Conservation (phyloP, 768 basidiomycete species). For the Suillus ampliporus region DNA sequence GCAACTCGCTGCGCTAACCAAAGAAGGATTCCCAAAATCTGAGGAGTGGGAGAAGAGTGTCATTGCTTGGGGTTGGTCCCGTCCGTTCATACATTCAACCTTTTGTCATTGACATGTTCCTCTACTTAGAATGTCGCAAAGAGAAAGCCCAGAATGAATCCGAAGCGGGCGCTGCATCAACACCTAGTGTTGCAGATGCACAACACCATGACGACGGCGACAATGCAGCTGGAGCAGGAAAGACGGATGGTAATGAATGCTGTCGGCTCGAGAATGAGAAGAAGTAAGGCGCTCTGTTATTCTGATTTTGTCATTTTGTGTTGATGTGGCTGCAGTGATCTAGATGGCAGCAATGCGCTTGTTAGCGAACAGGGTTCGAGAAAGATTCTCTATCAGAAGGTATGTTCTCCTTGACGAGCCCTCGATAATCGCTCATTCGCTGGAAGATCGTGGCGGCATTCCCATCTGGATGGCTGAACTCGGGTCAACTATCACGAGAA, state of each 20-base stretch:
- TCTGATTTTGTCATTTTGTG: too few relatives aligned
- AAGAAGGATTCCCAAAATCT: constrained; percentile 69
- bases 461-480: constrained; percentile 85
- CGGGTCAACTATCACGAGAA: constrained; percentile 86
- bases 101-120: neutral
- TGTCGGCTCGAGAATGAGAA: constrained; percentile 73
- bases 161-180: constrained; percentile 39
- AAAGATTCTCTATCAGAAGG: constrained; percentile 83
- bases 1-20: constrained; percentile 64
- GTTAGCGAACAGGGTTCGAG: constrained; percentile 83
- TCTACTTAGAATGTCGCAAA: constrained; percentile 53
- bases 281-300: constrained; percentile 57
- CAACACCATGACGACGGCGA: constrained; percentile 39
- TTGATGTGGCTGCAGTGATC: constrained; percentile 33
- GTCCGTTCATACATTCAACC: neutral
- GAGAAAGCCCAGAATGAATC: constrained; percentile 54
- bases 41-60: constrained; percentile 81
- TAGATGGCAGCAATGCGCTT: constrained; percentile 72
- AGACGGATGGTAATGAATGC: constrained; percentile 64
- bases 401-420: constrained; percentile 29
- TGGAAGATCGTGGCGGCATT: constrained; percentile 81
- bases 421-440: too few relatives aligned
- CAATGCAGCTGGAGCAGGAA: constrained; percentile 23
- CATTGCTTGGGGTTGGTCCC: constrained; percentile 64
- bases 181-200: constrained; percentile 28